Conservation (phyloP, 164 flowering plant species). For the Magnolia kwangsiensis region DNA sequence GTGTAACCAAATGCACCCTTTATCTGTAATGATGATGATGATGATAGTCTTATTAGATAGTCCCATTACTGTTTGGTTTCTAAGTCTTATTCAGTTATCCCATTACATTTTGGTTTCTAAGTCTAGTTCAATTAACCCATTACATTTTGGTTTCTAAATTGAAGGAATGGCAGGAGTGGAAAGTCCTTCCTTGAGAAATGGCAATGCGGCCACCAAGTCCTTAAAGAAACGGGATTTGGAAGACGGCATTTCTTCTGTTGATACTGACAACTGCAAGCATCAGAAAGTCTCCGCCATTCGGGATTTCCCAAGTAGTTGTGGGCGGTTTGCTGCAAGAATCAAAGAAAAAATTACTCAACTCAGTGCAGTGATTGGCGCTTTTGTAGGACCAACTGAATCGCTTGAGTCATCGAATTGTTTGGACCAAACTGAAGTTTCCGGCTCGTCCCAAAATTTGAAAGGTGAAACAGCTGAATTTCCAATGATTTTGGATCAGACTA, state of each 20-base stretch:
- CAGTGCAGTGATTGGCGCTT: not conserved
- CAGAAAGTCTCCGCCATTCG: constrained; percentile 51
- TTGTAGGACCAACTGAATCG: not conserved
- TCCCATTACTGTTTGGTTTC: not conserved
- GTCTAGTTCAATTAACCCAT: not conserved
- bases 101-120: not conserved
- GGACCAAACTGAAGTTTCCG: not conserved
- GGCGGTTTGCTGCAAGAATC: constrained; percentile 19
- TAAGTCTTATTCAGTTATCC: not conserved
- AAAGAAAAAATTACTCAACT: not conserved
- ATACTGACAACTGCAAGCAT: constrained; percentile 34
- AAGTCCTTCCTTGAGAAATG: not conserved
- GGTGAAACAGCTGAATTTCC: not conserved
- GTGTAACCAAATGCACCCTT: no score
- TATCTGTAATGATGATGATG: no score
- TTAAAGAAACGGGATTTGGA: not conserved
- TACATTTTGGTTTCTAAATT: not conserved
- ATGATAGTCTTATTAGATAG: no score
- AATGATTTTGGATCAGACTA: constrained; percentile 6
- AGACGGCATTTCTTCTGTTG: not conserved
- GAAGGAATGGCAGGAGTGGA: not conserved
- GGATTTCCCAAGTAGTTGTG: constrained; percentile 54
- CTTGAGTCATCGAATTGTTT: not conserved
- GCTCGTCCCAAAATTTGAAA: not conserved
- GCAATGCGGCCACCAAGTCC: not conserved